Evolutionary conservation across 2,329 filamentous ascomycete species (phyloP), one percentile per base, ranked within the genome.

Genomic region (Zasmidium cellare): DNA sequence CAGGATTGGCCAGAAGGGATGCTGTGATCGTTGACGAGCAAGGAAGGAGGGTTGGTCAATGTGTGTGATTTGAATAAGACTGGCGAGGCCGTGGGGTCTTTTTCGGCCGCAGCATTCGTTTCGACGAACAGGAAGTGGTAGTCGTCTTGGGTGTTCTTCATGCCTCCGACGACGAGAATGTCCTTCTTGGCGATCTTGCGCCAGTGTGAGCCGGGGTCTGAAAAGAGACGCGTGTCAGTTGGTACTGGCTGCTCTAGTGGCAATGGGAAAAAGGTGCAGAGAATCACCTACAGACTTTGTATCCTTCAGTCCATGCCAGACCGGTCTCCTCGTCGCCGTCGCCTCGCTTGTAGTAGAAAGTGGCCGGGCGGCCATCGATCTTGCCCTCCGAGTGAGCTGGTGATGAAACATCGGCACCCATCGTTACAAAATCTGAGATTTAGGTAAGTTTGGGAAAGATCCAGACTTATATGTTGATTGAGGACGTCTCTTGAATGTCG

Each of bases 341-440:
- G 31, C 56, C 55, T 28, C 63, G 56, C n/a, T 56, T 55, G 51
- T 69, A 69, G 50, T 53, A 65, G 61, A 69, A 66, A 9, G 56
- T 68, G 28, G 63, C 67, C 3, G 63, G 63, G 24, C 64, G 55
- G 1, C 68, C 67, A 49, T 71, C 65, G 38, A 69, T 55, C 19
- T 65, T 55, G 31, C 66, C 66, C 45, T 64, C 57, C 19, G 55
- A 62, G 41, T 64, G 63, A 18, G 58, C 54, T 16, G 60, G 31
- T 2, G 60, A 63, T 1, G 65, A 63, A 35, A 57, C 54, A 25
- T 63, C 57, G 46, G 58, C 57, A 44, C 61, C 63, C 67, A 69
- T 69, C 2, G 3, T 49, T 19, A 31, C 41, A 41, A 14, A 3
- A 16, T 41, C 35, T 41, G 35, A 5, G 7, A 5, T 18, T 3